Base-by-base conservation (phyloP, 225 moss, liverwort and hornwort genomes). In the Ulota crispa region DNA sequence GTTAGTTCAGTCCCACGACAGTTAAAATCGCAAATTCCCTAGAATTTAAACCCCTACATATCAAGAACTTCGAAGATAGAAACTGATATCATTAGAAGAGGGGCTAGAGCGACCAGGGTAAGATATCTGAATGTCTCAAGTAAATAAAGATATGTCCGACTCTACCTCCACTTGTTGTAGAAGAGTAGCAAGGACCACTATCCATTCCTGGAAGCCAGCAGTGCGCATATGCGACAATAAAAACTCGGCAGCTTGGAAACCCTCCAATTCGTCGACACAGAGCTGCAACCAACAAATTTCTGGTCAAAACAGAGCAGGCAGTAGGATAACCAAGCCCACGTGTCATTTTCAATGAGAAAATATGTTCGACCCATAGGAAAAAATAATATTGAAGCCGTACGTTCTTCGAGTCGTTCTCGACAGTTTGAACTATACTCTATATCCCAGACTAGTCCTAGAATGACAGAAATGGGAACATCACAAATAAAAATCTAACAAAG, bases 171-270 rank as follows among this genome's bases (percentile, higher is more conserved):
- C 70, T 68, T 83, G 82, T 60, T 89, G 88, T 36, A 95, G 79
- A 59, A 93, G 78, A 73, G 93, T 95, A 21, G 86, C 95, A 70
- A 95, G 85, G 78, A 95, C 93, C 80, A 92, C 95, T 36, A 95
- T 86, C 93, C 95, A 95, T 81, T 95, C 95, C 73, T 91, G 93
- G 79, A 92, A 92, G 52, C 95, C 93, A 72, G 89, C 91, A 55
- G 87, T 82, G 27, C 83, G 85, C 92, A 93, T 93, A 68, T 93
- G 95, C 80, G 71, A 79, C 56, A 93, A 79, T 42, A 95, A 88
- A 81, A 89, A 92, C 53, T 93, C 95, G 20, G 89, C 89, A 88
- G 88, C 92, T 61, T 82, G 65, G 53, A 85, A 87, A 80, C 92
- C 88, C 74, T 92, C 86, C 64, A 64, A 5, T 70, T 85, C 81